A percentile compares a stretch with the other conserved stretches of the same genome.
These are phyloP conservation scores for Trichophyton benhamiae DNA, from an alignment of 2,329 filamentous ascomycete species.

Conservation along the genomic window DNA sequence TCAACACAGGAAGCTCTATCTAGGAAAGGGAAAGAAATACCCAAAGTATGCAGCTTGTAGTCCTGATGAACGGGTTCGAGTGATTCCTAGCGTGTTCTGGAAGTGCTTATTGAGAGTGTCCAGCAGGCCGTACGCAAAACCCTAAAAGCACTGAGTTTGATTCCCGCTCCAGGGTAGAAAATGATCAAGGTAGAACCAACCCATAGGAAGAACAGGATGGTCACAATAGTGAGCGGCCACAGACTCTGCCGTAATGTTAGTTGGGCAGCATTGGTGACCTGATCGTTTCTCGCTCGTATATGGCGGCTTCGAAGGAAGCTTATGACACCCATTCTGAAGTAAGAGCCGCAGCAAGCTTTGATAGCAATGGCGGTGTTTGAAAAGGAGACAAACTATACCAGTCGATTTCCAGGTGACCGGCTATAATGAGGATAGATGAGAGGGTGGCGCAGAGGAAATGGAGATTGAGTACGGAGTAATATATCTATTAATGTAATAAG, in stretches of 20 bases:
- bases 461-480: not conserved
- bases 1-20: not conserved
- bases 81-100: constrained; percentile 44
- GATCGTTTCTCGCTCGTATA: constrained; percentile 24
- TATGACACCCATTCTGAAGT: constrained; percentile 19
- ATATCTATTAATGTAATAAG: not conserved
- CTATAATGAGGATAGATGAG: not conserved
- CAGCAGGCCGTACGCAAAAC: constrained; percentile 39
- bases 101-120: constrained; percentile 46
- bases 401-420: not conserved
- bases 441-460: not conserved
- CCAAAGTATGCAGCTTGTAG: constrained; percentile 55
- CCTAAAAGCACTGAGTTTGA: constrained; percentile 17
- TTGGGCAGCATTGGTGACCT: constrained; percentile 30
- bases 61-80: constrained; percentile 46
- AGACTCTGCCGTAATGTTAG: constrained; percentile 35
- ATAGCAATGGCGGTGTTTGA: too few relatives aligned
- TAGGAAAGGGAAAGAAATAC: constrained; percentile 20
- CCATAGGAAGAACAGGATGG: constrained; percentile 43
- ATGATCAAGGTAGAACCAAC: constrained; percentile 18
- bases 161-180: not conserved
- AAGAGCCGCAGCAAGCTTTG: not conserved
- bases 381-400: not conserved
- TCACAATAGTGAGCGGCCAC: constrained; percentile 35
- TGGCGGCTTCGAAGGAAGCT: constrained; percentile 22